Percentiles rank a stretch among this genome's conserved stretches.
Conservation (phyloP, 768 basidiomycete species). For the Holtermanniella nyarrowii region DNA sequence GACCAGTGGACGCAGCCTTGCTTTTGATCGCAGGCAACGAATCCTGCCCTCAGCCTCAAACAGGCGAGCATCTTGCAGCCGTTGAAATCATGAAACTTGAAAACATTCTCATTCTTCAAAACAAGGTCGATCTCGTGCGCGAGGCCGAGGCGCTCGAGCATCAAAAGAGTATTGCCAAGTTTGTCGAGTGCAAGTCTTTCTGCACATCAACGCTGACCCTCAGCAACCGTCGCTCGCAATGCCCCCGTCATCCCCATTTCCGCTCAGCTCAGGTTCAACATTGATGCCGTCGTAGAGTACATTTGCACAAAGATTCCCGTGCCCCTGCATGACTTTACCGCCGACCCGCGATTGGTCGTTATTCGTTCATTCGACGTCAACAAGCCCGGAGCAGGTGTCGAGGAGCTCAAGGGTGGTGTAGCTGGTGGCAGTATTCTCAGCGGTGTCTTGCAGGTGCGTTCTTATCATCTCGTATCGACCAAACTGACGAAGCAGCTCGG, state of each 20-base stretch:
- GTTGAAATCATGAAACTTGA: slow-evolving; percentile 96
- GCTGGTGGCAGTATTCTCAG: slow-evolving; percentile 93
- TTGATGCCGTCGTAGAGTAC: slow-evolving; percentile 97
- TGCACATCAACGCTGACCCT: not conserved
- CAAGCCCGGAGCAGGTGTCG: slow-evolving; percentile 93
- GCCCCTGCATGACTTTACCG: slow-evolving; percentile 82
- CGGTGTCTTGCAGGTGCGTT: slow-evolving; percentile 61
- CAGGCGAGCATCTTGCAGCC: slow-evolving; percentile 94
- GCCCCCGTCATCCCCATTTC: slow-evolving; percentile 99
- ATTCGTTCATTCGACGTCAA: slow-evolving; percentile 99
- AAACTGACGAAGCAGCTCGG: slow-evolving; percentile 47
- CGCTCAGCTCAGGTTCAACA: slow-evolving; percentile 96
- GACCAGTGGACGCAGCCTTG: slow-evolving; percentile 77
- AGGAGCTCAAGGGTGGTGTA: slow-evolving; percentile 95
- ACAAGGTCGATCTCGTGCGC: slow-evolving; percentile 97
- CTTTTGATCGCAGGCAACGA: slow-evolving; percentile 95
- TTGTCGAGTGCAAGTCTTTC: slow-evolving; percentile 70
- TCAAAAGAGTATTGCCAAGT: slow-evolving; percentile 86
- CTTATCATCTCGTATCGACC: not conserved
- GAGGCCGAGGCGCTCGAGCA: slow-evolving; percentile 90
- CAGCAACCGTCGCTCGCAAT: slow-evolving; percentile 91
- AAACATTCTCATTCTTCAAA: slow-evolving; percentile 94
- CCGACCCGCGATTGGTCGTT: slow-evolving; percentile 87
- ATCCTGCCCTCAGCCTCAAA: slow-evolving; percentile 97
- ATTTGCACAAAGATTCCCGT: slow-evolving; percentile 95